phyloP scores from a whole-genome alignment of 2,329 filamentous ascomycete genomes.

The Trichoderma sp. region DNA sequence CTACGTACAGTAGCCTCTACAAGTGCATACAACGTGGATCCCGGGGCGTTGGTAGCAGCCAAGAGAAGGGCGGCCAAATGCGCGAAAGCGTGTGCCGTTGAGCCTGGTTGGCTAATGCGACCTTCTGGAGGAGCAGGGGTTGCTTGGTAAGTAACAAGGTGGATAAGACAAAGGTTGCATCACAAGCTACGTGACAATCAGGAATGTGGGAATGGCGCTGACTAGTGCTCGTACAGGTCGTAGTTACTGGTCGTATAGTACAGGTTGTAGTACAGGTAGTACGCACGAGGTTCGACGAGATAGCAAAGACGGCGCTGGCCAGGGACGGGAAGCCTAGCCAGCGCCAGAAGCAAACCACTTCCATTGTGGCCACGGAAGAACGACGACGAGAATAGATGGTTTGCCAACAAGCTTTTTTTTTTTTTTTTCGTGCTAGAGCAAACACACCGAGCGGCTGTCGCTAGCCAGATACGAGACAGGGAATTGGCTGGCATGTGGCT shows the following conservation, averaged over 20 bases:
- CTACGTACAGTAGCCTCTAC: neutral
- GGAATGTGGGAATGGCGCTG: conserved; percentile 17
- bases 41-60: conserved; percentile 20
- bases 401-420: neutral
- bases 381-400: neutral
- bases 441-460: neutral
- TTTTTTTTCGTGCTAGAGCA: too few relatives aligned
- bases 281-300: neutral
- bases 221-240: conserved; percentile 11
- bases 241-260: too few relatives aligned
- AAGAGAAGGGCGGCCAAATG: neutral
- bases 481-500: neutral
- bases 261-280: neutral
- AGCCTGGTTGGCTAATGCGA: conserved; percentile 10
- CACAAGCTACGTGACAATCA: conserved; percentile 20
- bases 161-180: conserved; percentile 17
- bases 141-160: neutral
- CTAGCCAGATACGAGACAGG: neutral
- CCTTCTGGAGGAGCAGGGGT: conserved; percentile 4
- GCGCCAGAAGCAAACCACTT: neutral
- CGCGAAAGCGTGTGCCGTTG: neutral
- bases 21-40: conserved; percentile 17
- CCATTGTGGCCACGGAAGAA: neutral
- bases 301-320: neutral
- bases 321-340: neutral